phyloP scores from a whole-genome alignment of 2,329 filamentous ascomycete genomes.

The Calonectria fujianensis region DNA sequence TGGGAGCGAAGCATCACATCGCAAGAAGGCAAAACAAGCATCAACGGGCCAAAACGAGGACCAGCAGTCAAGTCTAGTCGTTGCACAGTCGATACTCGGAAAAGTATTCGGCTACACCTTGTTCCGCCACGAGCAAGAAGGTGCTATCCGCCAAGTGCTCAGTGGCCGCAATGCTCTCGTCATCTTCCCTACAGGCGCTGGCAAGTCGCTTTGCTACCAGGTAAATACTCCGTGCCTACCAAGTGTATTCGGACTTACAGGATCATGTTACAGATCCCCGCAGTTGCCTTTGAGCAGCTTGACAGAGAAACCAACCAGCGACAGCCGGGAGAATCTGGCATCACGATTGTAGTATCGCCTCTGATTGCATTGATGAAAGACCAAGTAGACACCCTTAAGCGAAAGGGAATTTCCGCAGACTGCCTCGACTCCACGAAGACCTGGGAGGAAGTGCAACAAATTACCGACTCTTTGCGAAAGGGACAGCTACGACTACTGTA shows the following conservation, averaged over 20 bases:
- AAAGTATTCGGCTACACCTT: constrained; percentile 62
- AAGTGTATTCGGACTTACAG: constrained; percentile 3
- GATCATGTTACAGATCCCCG: constrained; percentile 62
- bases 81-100: constrained; percentile 57
- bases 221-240: constrained; percentile 47
- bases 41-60: neutral
- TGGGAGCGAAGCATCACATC: neutral
- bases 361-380: constrained; percentile 77
- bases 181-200: constrained; percentile 69
- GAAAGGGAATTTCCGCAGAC: constrained; percentile 70
- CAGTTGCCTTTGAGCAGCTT: constrained; percentile 66
- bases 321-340: constrained; percentile 62
- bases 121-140: constrained; percentile 68
- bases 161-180: constrained; percentile 64
- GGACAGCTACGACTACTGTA: constrained; percentile 73
- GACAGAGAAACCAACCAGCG: constrained; percentile 58
- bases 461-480: constrained; percentile 61
- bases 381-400: constrained; percentile 73
- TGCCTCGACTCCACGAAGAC: constrained; percentile 74
- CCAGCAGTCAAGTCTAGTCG: neutral
- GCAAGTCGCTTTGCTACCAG: constrained; percentile 71
- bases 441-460: constrained; percentile 65
- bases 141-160: constrained; percentile 62
- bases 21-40: neutral
- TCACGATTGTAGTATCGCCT: constrained; percentile 74